These are phyloP conservation scores for Exophiala viscosa DNA, from an alignment of 2,329 filamentous ascomycete genomes.

Conservation along the genomic window DNA sequence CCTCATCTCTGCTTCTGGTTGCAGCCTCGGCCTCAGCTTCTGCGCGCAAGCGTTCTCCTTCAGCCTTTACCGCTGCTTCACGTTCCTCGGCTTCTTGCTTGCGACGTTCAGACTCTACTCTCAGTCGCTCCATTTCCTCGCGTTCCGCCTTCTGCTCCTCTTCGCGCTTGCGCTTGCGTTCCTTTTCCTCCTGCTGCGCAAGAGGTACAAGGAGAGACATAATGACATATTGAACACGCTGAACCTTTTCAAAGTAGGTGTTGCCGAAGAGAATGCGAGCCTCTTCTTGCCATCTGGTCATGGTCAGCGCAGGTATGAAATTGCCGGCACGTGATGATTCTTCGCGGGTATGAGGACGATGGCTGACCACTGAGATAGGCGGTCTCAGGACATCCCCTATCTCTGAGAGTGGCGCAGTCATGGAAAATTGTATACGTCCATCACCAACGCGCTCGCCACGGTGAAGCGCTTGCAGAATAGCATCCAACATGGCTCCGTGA, in stretches of 20 bases:
- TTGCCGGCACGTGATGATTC: slow-evolving; percentile 65
- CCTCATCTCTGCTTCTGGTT: slow-evolving; percentile 26
- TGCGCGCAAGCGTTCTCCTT: slow-evolving; percentile 56
- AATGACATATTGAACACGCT: slow-evolving; percentile 65
- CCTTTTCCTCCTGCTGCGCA: slow-evolving; percentile 76
- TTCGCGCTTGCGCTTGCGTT: slow-evolving; percentile 58
- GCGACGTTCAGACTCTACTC: slow-evolving; percentile 69
- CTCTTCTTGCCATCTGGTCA: slow-evolving; percentile 82
- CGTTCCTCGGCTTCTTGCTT: slow-evolving; percentile 65
- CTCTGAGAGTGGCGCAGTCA: slow-evolving; percentile 30
- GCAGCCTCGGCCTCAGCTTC: slow-evolving; percentile 45
- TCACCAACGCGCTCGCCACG: slow-evolving; percentile 45
- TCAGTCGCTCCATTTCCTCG: slow-evolving; percentile 59
- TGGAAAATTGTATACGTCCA: slow-evolving; percentile 51
- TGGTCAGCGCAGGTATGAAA: slow-evolving; percentile 69
- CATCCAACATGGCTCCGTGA: slow-evolving; percentile 40
- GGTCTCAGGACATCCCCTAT: slow-evolving; percentile 18
- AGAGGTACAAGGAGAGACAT: slow-evolving; percentile 73
- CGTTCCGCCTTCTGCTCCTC: slow-evolving; percentile 60
- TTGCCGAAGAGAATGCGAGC: slow-evolving; percentile 78
- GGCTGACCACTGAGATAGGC: slow-evolving; percentile 51
- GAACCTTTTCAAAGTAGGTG: slow-evolving; percentile 64
- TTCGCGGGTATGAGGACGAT: slow-evolving; percentile 43
- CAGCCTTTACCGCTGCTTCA: slow-evolving; percentile 56
- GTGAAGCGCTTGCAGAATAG: slow-evolving; percentile 54